These are phyloP conservation scores for Choanephora cucurbitarum DNA, from an alignment of 371 early-diverging fungal genomes.

Conservation along the genomic window DNA sequence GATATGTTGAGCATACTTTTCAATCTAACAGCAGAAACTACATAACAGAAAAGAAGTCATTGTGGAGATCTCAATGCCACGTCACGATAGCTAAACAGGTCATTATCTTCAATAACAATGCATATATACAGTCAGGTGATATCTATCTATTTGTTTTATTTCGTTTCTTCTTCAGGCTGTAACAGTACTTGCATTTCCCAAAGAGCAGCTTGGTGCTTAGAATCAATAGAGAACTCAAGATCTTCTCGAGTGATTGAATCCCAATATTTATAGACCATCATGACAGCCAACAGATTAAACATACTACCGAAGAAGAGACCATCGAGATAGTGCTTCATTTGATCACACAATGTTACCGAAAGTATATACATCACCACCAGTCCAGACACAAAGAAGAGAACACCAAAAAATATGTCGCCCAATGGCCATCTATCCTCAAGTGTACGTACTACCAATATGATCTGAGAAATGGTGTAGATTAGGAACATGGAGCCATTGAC, in stretches of 20 bases:
- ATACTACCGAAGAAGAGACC: conserved; percentile 87
- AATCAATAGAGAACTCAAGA: conserved; percentile 85
- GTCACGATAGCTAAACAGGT: too few species aligned
- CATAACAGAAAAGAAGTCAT: too few species aligned
- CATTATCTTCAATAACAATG: too few species aligned
- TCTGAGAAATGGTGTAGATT: conserved; percentile 78
- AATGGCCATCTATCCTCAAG: conserved; percentile 91
- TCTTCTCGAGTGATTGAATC: conserved; percentile 93
- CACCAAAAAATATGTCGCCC: conserved; percentile 76
- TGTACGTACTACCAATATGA: conserved; percentile 81
- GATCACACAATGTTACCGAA: conserved; percentile 69
- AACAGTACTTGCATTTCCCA: conserved; percentile 51
- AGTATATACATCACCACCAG: conserved; percentile 71
- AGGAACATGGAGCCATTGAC: conserved; percentile 69
- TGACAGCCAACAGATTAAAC: conserved; percentile 80
- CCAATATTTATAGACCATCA: conserved; percentile 98
- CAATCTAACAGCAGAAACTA: too few species aligned
- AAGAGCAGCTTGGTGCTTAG: conserved; percentile 41
- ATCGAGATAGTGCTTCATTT: conserved; percentile 86
- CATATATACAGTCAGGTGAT: too few species aligned
- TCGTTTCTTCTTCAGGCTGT: conserved; percentile 13
- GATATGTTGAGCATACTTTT: too few species aligned
- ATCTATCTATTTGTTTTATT: conserved; percentile 1
- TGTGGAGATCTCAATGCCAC: too few species aligned
- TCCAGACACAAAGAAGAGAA: conserved; percentile 75